Conservation (phyloP, 2,329 filamentous ascomycete species). For the Clonostachys rhizophaga region DNA sequence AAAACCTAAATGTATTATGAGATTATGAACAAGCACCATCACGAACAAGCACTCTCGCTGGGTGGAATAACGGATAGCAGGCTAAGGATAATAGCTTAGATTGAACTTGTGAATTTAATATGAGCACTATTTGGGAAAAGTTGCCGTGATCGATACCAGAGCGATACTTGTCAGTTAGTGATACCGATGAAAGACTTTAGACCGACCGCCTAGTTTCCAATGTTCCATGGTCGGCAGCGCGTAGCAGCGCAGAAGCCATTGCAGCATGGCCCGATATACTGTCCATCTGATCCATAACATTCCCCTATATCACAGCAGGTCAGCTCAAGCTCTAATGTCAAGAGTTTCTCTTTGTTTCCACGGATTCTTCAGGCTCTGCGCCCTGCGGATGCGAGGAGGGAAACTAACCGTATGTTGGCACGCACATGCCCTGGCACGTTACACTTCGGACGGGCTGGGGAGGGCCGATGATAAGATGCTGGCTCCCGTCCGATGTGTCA, state of each 20-base stretch:
- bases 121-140: neutral
- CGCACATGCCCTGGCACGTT: slow-evolving; percentile 33
- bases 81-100: no score
- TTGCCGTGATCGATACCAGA: no score
- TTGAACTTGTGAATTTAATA: neutral
- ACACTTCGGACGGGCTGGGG: slow-evolving; percentile 36
- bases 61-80: no score
- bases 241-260: slow-evolving; percentile 35
- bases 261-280: slow-evolving; percentile 32
- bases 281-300: slow-evolving; percentile 26
- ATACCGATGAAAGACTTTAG: no score
- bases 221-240: slow-evolving; percentile 30
- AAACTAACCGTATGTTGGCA: slow-evolving; percentile 27
- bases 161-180: no score
- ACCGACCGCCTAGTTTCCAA: slow-evolving; percentile 1
- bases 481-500: slow-evolving; percentile 17
- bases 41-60: no score
- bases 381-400: neutral
- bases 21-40: no score
- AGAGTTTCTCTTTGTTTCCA: neutral
- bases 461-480: slow-evolving; percentile 36
- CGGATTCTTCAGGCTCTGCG: neutral
- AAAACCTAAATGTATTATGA: no score
- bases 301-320: slow-evolving; percentile 6
- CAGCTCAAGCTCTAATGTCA: no score